A percentile compares a stretch with the other conserved stretches of the same genome.
Conservation (phyloP, 768 basidiomycete species). For the Tricholoma sp. region DNA sequence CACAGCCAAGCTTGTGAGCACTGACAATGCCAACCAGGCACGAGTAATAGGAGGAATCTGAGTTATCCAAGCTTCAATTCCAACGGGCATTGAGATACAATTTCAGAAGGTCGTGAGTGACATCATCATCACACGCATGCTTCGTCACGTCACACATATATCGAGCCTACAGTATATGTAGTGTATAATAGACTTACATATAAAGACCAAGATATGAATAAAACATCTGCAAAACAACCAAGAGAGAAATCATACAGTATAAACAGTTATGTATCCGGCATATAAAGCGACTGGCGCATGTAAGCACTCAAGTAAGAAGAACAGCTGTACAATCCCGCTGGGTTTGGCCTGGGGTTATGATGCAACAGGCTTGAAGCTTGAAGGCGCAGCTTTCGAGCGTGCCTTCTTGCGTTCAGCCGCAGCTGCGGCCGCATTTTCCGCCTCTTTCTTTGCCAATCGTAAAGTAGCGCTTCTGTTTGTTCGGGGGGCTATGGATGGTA, state of each 20-base stretch:
- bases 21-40: slow-evolving; percentile 75
- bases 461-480: slow-evolving; percentile 72
- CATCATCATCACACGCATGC: too few relatives aligned
- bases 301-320: background rate
- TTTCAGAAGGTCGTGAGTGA: too few relatives aligned
- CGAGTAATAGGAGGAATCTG: slow-evolving; percentile 92
- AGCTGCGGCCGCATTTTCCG: slow-evolving; percentile 37
- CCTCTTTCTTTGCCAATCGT: slow-evolving; percentile 63
- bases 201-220: background rate
- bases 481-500: slow-evolving; percentile 62
- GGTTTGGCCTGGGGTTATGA: slow-evolving; percentile 4
- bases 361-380: slow-evolving; percentile 36
- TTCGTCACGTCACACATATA: background rate
- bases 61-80: slow-evolving; percentile 84
- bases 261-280: background rate
- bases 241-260: background rate
- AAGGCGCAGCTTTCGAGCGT: slow-evolving; percentile 28
- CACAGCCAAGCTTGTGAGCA: slow-evolving; percentile 79
- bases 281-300: slow-evolving; percentile 2
- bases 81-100: slow-evolving; percentile 57
- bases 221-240: background rate
- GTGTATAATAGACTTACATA: background rate
- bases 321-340: background rate
- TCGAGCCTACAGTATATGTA: too few relatives aligned
- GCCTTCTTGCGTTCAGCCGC: slow-evolving; percentile 37